A percentile compares a stretch with the other conserved stretches of the same genome.
Evolutionary conservation across 2,329 filamentous ascomycete genomes (phyloP).

Genomic region (Aspergillus quadrilineatus): DNA sequence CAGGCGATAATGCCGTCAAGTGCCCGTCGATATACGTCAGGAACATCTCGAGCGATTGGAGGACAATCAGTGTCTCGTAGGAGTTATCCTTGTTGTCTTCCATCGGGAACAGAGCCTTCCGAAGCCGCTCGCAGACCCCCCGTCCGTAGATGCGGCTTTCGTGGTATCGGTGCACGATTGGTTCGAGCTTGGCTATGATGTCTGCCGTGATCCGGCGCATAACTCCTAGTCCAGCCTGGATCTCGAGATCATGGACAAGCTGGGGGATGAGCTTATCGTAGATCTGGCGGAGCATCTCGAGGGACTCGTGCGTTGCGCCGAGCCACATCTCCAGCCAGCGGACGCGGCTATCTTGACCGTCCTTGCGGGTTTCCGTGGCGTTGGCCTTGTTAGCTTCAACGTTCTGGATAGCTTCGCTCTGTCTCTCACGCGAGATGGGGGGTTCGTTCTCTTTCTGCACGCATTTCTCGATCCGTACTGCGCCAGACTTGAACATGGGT

Average conservation of each 20-base stretch:
- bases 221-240: conserved; percentile 30
- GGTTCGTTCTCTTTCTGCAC: conserved; percentile 16
- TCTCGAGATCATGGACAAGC: conserved; percentile 27
- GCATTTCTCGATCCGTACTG: conserved; percentile 35
- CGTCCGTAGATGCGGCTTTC: conserved; percentile 26
- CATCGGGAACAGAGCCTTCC: conserved; percentile 29
- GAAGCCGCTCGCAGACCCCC: conserved; percentile 21
- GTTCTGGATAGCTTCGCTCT: conserved; percentile 22
- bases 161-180: conserved; percentile 27
- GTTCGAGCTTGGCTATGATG: conserved; percentile 22
- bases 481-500: conserved; percentile 39
- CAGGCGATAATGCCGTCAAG: conserved; percentile 30
- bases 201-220: conserved; percentile 27
- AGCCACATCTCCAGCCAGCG: conserved; percentile 36
- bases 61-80: conserved; percentile 28
- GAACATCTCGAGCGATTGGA: conserved; percentile 35
- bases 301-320: conserved; percentile 32
- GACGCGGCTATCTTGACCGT: conserved; percentile 19
- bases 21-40: conserved; percentile 32
- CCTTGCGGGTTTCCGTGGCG: background rate
- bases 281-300: conserved; percentile 9
- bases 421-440: conserved; percentile 23
- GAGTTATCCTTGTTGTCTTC: background rate
- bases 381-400: conserved; percentile 11
- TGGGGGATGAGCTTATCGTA: conserved; percentile 10